These are phyloP conservation scores for Rhizophagus sp. DNA, from an alignment of 192 early-diverging fungal genomes.

Conservation along the genomic window DNA sequence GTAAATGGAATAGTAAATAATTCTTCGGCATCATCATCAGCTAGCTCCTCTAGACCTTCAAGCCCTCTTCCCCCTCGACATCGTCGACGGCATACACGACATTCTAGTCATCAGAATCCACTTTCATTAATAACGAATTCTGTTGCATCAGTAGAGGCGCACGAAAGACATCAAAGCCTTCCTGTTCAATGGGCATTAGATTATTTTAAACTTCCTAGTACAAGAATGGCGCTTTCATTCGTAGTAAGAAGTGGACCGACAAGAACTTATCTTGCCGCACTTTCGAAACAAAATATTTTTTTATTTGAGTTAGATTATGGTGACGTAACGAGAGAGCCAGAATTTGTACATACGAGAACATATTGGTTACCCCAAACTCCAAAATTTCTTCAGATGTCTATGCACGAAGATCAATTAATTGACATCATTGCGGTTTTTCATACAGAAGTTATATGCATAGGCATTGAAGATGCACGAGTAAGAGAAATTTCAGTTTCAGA, in stretches of 20 bases:
- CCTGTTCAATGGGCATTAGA: not conserved
- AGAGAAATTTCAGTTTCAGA: constrained; percentile 9
- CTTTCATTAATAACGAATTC: constrained; percentile 12
- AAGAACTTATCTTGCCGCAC: constrained; percentile 9
- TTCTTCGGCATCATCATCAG: not conserved
- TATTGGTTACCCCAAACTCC: constrained; percentile 32
- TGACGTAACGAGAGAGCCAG: not conserved
- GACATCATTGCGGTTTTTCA: constrained; percentile 25
- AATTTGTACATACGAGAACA: constrained; percentile 17
- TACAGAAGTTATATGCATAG: constrained; percentile 16
- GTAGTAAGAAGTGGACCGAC: not conserved
- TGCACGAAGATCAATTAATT: constrained; percentile 22
- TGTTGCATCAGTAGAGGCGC: not conserved
- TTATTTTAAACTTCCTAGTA: constrained; percentile 21
- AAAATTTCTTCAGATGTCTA: constrained; percentile 13
- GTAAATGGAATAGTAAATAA: not conserved
- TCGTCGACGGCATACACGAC: not conserved
- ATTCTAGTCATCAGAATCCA: not conserved
- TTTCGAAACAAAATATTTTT: constrained; percentile 29
- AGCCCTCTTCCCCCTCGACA: not conserved
- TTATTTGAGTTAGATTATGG: constrained; percentile 20
- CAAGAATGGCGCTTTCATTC: constrained; percentile 13
- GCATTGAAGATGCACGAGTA: constrained; percentile 18
- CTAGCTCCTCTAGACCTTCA: constrained; percentile 4
- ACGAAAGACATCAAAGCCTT: not conserved